Evolutionary conservation across 1,139 yeast genomes (phyloP), one percentile per base, ranked within the genome.

Genomic region (Saccharomyces pastorianus): DNA sequence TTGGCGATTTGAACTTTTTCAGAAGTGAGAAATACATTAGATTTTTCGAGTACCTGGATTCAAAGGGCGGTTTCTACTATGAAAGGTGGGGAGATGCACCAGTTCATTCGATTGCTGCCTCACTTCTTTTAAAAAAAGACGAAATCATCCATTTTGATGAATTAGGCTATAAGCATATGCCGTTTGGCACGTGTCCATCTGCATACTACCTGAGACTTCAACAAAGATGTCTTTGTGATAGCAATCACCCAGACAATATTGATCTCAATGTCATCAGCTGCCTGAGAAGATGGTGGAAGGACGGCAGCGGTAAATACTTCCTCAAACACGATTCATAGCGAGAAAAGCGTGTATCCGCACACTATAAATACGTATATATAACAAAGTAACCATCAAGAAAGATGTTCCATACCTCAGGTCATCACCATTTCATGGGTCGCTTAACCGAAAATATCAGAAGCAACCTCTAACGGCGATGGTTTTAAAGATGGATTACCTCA

Each of bases 11-110:
- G 59, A 80, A 87, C 62, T 88, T 90, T 69, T 90, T 85, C 73
- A 75, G 96, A 58, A 78, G 90, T 51, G 79, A 85, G 52, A 81
- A 76, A 20, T 90, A 90, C 69, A 70, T 78, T 32, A 77, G 76
- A 14, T 90, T 73, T 68, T 90, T 90, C 66, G 76, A 87, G 23
- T 78, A 76, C 67, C 73, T 90, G 54, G 95, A 88, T 65, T 59
- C 74, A 49, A 71, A 83, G 0, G 96, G 96, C 1, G 97, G 96
- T 0, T 90, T 90, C 64, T 87, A 86, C 68, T 88, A 89, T 66
- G 95, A 86, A 70, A 75, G 99, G 60, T 93, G 98, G 99, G 99
- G 99, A 3, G 99, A 93, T 72, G 98, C 98, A 0, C 98, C 99
- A 0, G 95, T 93, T 6, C 98, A 93, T 69, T 78, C 96, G 0